Evolutionary conservation across 1,139 yeast genomes (phyloP), one percentile per base, ranked within the genome.

Genomic region (Kurtzmaniella quercitrusa): DNA sequence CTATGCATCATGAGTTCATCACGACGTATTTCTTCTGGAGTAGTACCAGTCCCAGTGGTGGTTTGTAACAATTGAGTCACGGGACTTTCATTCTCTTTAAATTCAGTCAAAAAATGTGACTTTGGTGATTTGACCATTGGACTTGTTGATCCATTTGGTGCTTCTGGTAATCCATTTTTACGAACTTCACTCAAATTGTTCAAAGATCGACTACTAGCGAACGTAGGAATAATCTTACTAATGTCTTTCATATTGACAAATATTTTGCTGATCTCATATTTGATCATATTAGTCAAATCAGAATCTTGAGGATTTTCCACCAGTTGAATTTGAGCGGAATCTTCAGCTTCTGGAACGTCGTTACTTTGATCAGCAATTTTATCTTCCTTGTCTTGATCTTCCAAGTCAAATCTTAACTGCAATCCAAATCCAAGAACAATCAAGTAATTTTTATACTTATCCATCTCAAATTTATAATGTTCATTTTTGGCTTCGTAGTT

Each of bases 381-480:
- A 14, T 45, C 55, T 34, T 56, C 57, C 41, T 54, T 57, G 44
- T 66, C 67, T 39, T 58, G 62, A 42, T 60, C 73, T 48, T 70
- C 73, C 46, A 70, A 59, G 45, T 71, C 75, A 47, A 71, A 70
- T 48, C 77, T 64, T 47, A 75, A 62, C 49, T 70, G 74, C 47
- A 77, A 67, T 0, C 77, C 81, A 52, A 68, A 68, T 8, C 76
- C 79, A 41, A 77, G 64, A 40, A 70, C 67, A 40, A 68, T 61
- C 40, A 76, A 62, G 56, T 77, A 77, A 48, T 62, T 63, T 58
- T 70, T 75, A 56, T 75, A 75, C 55, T 73, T 69, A 44, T 62
- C 58, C 50, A 74, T 58, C 47, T 77, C 81, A 34, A 57, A 54
- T 52, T 69, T 72, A 52, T 77, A 70, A 46, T 73, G 76, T 39